Evolutionary conservation across 2,329 filamentous ascomycete genomes (phyloP).

Genomic region (Exophiala bonariae): DNA sequence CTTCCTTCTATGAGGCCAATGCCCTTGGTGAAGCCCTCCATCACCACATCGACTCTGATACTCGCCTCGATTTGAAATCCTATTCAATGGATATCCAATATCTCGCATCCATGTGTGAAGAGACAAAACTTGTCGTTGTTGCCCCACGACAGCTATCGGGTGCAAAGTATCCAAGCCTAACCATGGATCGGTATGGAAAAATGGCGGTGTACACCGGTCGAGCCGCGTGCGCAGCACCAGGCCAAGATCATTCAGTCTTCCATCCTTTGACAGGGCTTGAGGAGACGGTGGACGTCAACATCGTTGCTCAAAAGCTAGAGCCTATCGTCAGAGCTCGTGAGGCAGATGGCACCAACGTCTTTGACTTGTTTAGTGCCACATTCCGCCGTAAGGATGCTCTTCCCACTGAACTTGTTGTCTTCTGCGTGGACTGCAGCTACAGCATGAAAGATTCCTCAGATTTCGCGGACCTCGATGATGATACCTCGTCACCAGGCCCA

Average conservation of each 20-base stretch:
- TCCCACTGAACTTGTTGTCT: constrained; percentile 37
- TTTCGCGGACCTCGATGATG: constrained; percentile 32
- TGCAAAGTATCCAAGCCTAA: constrained; percentile 34
- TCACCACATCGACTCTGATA: background rate
- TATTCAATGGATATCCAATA: constrained; percentile 29
- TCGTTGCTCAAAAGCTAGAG: constrained; percentile 36
- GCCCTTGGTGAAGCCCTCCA: background rate
- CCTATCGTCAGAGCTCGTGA: constrained; percentile 34
- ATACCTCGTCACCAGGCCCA: constrained; percentile 13
- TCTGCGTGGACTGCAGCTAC: constrained; percentile 36
- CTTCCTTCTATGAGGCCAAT: constrained; percentile 27
- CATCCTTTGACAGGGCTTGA: constrained; percentile 32
- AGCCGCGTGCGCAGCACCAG: constrained; percentile 32
- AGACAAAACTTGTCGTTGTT: constrained; percentile 33
- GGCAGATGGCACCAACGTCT: constrained; percentile 35
- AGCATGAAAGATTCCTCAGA: constrained; percentile 34
- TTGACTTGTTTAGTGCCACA: constrained; percentile 35
- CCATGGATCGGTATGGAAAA: constrained; percentile 35
- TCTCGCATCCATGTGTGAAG: constrained; percentile 33
- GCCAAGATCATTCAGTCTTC: constrained; percentile 36
- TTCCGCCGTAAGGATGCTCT: constrained; percentile 28
- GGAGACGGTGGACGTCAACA: constrained; percentile 34
- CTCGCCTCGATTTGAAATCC: constrained; percentile 22
- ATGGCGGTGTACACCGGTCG: constrained; percentile 39
- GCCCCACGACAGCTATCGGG: constrained; percentile 31